Conservation (phyloP, 352 stramenopile species). For the Pythium utonaiense region DNA sequence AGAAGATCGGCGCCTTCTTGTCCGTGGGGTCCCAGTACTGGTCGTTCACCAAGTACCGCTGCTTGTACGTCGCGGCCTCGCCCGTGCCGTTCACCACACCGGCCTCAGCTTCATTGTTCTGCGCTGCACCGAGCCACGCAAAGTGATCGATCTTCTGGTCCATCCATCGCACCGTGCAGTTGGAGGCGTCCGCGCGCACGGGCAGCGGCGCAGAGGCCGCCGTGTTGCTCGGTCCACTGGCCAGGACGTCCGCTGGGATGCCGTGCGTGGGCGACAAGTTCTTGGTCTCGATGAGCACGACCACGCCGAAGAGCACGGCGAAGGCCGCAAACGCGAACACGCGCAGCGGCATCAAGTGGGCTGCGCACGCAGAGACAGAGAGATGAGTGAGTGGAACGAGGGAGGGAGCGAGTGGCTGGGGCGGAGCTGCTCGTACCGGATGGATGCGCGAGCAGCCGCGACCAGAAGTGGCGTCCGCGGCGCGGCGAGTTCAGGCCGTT, state of each 20-base stretch:
- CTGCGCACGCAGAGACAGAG: not conserved
- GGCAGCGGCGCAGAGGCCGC: not conserved
- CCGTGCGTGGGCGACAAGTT: constrained; percentile 43
- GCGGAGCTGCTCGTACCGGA: constrained; percentile 4
- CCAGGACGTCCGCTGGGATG: constrained; percentile 38
- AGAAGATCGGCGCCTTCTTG: constrained; percentile 83
- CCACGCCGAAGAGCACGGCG: constrained; percentile 48
- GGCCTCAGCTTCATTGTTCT: constrained; percentile 22
- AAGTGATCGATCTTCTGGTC: constrained; percentile 91
- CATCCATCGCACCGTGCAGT: constrained; percentile 86
- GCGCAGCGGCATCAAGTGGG: constrained; percentile 33
- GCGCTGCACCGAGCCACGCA: constrained; percentile 37
- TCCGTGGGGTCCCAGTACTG: constrained; percentile 73
- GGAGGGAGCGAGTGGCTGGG: no score
- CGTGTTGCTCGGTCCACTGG: constrained; percentile 5
- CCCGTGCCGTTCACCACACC: constrained; percentile 13
- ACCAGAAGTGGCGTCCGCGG: constrained; percentile 25
- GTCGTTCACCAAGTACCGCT: constrained; percentile 89
- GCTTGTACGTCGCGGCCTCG: constrained; percentile 60
- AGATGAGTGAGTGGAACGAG: constrained; percentile 7
- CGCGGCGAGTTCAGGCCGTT: constrained; percentile 17
- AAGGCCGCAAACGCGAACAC: constrained; percentile 47
- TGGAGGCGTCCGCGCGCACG: constrained; percentile 44
- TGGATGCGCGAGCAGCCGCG: constrained; percentile 18
- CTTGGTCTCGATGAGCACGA: constrained; percentile 73